Evolutionary conservation across 176 grass and related monocot species (phyloP).

Genomic region (Oryza glumipatula): DNA sequence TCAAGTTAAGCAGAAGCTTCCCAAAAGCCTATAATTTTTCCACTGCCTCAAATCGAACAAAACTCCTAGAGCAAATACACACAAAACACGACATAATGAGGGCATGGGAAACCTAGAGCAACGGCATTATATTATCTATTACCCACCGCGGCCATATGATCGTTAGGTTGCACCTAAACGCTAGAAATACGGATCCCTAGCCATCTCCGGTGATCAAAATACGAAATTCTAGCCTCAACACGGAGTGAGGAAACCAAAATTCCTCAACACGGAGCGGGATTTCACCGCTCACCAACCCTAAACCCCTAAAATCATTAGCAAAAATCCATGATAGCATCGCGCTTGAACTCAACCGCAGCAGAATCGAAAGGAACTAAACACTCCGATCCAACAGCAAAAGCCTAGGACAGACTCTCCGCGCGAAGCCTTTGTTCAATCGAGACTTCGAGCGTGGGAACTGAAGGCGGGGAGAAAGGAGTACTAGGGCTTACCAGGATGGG

Average conservation of each 20-base stretch:
- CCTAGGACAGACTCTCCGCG: neutral
- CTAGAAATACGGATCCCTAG: neutral
- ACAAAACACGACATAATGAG: neutral
- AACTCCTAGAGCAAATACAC: neutral
- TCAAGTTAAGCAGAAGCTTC: neutral
- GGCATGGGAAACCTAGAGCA: neutral
- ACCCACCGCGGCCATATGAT: neutral
- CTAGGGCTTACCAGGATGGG: constrained; percentile 23
- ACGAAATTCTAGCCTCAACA: neutral
- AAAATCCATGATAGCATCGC: neutral
- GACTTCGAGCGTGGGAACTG: neutral
- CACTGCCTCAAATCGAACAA: neutral
- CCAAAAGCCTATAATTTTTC: neutral
- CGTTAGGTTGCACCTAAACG: neutral
- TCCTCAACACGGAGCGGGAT: neutral
- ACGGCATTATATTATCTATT: neutral
- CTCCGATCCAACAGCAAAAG: neutral
- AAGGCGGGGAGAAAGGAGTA: neutral
- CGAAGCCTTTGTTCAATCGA: neutral
- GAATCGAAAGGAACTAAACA: neutral
- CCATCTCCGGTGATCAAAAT: neutral
- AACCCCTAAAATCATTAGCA: neutral
- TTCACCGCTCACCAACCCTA: constrained; percentile 6
- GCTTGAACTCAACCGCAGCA: neutral
- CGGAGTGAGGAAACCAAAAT: neutral